Evolutionary conservation across 2,329 filamentous ascomycete genomes (phyloP).

Genomic region (Lasiodiplodia theobromae): DNA sequence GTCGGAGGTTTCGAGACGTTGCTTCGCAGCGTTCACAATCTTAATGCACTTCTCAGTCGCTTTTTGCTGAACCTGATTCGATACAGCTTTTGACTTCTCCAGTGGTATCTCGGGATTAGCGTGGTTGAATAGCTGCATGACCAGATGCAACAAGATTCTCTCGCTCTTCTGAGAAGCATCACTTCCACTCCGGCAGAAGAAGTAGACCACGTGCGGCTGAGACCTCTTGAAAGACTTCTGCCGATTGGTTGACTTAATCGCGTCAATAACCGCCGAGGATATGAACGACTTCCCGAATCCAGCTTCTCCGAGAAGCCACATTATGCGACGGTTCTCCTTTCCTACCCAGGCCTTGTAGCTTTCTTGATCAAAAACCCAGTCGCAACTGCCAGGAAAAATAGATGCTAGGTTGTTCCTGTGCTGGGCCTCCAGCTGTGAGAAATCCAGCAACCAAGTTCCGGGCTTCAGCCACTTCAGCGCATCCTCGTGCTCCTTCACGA

Average conservation of each 20-base stretch:
- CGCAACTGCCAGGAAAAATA: neutral
- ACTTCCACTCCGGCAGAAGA: neutral
- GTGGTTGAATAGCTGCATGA: neutral
- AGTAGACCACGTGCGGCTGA: neutral
- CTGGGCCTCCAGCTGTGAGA: neutral
- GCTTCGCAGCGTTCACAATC: neutral
- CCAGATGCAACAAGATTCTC: neutral
- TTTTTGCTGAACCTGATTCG: too few species aligned
- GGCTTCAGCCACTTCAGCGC: neutral
- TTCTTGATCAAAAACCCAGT: neutral
- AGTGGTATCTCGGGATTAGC: too few species aligned
- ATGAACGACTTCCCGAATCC: slow-evolving; percentile 1
- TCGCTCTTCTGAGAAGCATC: neutral
- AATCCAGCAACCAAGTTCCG: neutral
- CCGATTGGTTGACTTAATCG: neutral
- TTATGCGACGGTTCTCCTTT: too few species aligned
- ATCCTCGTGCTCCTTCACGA: neutral
- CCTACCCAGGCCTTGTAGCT: neutral
- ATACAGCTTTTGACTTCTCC: neutral
- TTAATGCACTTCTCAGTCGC: neutral
- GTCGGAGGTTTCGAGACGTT: neutral
- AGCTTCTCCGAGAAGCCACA: neutral
- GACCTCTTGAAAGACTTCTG: neutral
- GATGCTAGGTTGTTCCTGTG: neutral
- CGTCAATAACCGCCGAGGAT: neutral